Base-by-base conservation (phyloP, 768 basidiomycete genomes). In the Amanita subjunquillea region DNA sequence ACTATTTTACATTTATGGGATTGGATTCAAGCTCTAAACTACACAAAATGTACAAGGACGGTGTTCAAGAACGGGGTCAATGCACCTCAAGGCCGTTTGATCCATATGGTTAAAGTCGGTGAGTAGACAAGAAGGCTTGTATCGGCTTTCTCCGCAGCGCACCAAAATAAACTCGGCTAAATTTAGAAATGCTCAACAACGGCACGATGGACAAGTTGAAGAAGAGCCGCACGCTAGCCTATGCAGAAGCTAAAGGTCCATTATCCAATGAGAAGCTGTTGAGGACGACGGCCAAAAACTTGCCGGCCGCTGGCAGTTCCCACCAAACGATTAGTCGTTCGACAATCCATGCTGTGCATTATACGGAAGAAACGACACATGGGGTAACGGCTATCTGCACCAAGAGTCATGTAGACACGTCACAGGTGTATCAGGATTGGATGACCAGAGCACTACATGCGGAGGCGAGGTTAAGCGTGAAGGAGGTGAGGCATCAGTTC, bases 401-500 rank as follows among this genome's bases (percentile, higher is more conserved):
- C 13, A 36, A 10, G 3, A 25, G 17, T 9, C n/a, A n/a, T 6
- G 12, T 20, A 82, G 81, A 57, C 13, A 6, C 34, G 13, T 37
- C 45, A 29, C 20, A 37, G 12, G 25, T 36, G 29, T 30, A 4
- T 6, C 79, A 77, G 55, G 84, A 85, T 59, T 87, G 86, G 86
- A 80, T 80, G 25, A 67, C 76, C 13, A 77, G 85, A 3, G 83
- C 85, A 3, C 57, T 84, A 22, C 72, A 76, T 3, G 85, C 85
- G 0, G 86, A 88, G 61, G 74, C 80, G 2, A 63, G 83, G 37
- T 69, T 87, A 2, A 65, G 72, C 0, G 76, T 75, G 23, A 71
- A 72, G 37, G 67, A 68, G 30, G 64, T 60, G 17, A 80, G 84
- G 34, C 10, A 12, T 32, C 30, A 32, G 30, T 32, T 32, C 30